These are phyloP conservation scores for Venturia nashicola DNA, from an alignment of 2,329 filamentous ascomycete species.

Conservation along the genomic window DNA sequence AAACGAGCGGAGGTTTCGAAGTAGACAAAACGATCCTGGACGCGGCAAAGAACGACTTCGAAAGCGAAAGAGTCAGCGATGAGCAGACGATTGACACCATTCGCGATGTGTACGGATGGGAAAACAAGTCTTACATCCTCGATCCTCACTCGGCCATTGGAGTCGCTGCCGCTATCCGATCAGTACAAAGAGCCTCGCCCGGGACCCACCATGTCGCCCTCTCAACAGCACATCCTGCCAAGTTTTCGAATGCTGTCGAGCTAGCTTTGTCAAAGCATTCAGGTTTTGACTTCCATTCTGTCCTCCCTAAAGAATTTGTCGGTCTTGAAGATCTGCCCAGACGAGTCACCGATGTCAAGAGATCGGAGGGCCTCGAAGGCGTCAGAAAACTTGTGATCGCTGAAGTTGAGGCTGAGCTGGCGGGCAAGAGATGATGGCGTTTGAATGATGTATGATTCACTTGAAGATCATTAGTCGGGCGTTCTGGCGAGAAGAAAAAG, in stretches of 20 bases:
- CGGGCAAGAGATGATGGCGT: background rate
- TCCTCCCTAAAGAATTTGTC: constrained; percentile 71
- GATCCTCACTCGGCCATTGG: constrained; percentile 91
- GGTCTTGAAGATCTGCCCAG: constrained; percentile 67
- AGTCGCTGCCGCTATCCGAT: constrained; percentile 59
- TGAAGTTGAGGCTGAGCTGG: constrained; percentile 44
- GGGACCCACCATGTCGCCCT: constrained; percentile 62
- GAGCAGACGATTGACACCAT: constrained; percentile 36
- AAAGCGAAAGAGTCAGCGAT: constrained; percentile 59
- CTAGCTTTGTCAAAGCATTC: constrained; percentile 57
- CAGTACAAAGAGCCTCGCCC: constrained; percentile 29
- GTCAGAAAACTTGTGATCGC: constrained; percentile 64
- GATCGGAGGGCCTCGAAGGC: constrained; percentile 53
- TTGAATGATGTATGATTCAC: background rate
- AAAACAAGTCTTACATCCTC: constrained; percentile 52
- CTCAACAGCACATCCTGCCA: constrained; percentile 89
- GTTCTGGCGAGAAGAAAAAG: background rate
- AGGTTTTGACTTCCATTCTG: constrained; percentile 66
- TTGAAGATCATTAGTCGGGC: background rate
- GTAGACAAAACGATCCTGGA: constrained; percentile 64
- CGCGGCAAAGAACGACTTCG: constrained; percentile 61
- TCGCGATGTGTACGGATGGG: constrained; percentile 26
- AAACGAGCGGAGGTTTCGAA: constrained; percentile 68
- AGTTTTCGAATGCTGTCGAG: constrained; percentile 80
- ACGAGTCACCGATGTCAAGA: constrained; percentile 57